These are phyloP conservation scores for Aureobasidium subglaciale DNA, from an alignment of 2,329 filamentous ascomycete genomes.

Conservation along the genomic window DNA sequence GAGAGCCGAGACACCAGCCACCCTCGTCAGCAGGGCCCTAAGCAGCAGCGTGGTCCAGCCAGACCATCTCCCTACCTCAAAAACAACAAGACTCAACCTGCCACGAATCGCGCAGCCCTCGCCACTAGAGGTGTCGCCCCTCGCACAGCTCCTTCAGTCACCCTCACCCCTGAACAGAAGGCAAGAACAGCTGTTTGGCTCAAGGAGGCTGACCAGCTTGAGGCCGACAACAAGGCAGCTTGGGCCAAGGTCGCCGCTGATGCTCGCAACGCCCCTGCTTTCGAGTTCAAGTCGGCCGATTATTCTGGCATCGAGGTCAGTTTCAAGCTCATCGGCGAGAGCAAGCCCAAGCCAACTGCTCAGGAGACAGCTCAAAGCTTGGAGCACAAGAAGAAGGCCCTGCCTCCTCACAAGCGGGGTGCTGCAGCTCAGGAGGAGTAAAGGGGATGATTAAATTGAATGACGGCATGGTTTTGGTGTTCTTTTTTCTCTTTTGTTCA, in stretches of 20 bases:
- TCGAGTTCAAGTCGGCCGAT: not conserved
- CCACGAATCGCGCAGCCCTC: not conserved
- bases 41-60: not conserved
- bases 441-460: not conserved
- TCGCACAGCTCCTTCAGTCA: not conserved
- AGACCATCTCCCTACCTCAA: not conserved
- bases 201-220: not conserved
- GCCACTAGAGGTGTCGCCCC: not conserved
- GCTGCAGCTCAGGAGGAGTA: not conserved
- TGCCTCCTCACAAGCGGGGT: not conserved
- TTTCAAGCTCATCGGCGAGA: not conserved
- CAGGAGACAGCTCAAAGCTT: not conserved
- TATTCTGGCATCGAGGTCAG: not conserved
- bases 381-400: not conserved
- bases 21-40: not conserved
- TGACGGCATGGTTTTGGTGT: not conserved
- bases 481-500: not conserved
- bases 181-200: not conserved
- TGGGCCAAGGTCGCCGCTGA: not conserved
- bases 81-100: not conserved
- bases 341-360: not conserved
- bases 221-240: not conserved
- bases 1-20: not conserved
- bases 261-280: not conserved
- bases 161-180: not conserved